phyloP scores from a whole-genome alignment of 371 early-diverging fungal genomes.

The Entomophthora muscae region DNA sequence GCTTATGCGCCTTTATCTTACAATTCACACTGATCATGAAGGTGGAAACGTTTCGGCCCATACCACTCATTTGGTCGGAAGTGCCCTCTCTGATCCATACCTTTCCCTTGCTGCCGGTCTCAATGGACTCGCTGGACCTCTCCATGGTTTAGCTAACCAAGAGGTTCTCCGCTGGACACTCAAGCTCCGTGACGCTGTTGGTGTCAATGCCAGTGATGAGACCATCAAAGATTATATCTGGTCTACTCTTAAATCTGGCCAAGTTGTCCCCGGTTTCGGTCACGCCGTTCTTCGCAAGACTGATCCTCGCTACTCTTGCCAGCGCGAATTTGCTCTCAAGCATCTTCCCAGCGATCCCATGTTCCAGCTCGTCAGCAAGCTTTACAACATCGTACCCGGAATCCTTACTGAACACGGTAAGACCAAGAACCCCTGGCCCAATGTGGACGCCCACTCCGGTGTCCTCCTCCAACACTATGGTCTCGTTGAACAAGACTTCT shows the following conservation, averaged over 20 bases:
- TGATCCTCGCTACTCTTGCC: conserved; percentile 95
- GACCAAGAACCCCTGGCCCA: conserved; percentile 99
- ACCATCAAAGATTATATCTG: conserved; percentile 90
- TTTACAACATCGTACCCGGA: conserved; percentile 93
- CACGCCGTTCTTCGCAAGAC: conserved; percentile 94
- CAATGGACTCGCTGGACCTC: conserved; percentile 96
- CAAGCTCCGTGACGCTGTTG: conserved; percentile 78
- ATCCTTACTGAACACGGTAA: conserved; percentile 96
- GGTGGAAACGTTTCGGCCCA: conserved; percentile 96
- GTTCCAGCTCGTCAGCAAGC: conserved; percentile 87
- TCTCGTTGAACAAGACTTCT: conserved; percentile 93
- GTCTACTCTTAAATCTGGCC: conserved; percentile 87
- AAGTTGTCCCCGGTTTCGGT: conserved; percentile 96
- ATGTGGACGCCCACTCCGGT: conserved; percentile 97
- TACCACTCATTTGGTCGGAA: conserved; percentile 90
- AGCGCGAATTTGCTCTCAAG: conserved; percentile 97
- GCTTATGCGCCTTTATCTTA: conserved; percentile 94
- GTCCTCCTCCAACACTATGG: conserved; percentile 93
- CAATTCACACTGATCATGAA: conserved; percentile 99
- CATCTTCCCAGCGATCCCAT: conserved; percentile 91
- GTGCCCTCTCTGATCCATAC: conserved; percentile 95
- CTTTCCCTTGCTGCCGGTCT: conserved; percentile 93
- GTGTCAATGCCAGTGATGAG: conserved; percentile 68
- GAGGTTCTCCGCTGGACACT: conserved; percentile 95
- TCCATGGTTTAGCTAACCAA: conserved; percentile 99